Evolutionary conservation across 2,329 filamentous ascomycete genomes (phyloP).

Genomic region (Stachybotrys elegans): DNA sequence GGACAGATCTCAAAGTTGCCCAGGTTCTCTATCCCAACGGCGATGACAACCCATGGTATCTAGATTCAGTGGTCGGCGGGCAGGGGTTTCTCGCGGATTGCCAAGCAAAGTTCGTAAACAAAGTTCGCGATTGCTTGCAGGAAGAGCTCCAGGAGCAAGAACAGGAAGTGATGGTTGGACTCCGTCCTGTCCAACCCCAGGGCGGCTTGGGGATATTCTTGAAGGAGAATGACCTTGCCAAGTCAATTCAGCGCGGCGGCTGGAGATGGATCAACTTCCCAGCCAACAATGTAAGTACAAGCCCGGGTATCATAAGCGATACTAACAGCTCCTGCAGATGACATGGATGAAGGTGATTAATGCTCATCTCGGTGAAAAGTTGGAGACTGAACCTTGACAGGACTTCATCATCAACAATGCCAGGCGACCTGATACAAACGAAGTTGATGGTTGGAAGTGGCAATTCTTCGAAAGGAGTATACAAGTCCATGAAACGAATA

Average conservation of each 20-base stretch:
- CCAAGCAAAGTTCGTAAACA: not conserved
- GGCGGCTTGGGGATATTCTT: no score
- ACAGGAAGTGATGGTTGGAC: no score
- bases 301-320: not conserved
- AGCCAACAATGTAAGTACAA: constrained; percentile 6
- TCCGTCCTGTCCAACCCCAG: no score
- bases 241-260: not conserved
- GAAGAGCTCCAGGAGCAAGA: no score
- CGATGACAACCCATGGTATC: not conserved
- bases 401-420: constrained; percentile 1
- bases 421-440: not conserved
- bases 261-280: constrained; percentile 11
- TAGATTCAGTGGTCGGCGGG: not conserved
- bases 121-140: not conserved
- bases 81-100: not conserved
- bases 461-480: constrained; percentile 6
- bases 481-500: constrained; percentile 3
- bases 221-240: not conserved
- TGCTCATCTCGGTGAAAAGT: not conserved
- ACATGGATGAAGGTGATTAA: constrained; percentile 5
- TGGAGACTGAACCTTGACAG: not conserved
- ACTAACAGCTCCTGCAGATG: constrained; percentile 1
- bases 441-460: constrained; percentile 1
- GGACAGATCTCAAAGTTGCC: not conserved
- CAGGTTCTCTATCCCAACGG: not conserved